Conservation (phyloP, 164 flowering plant genomes). For the Vitis riparia region DNA sequence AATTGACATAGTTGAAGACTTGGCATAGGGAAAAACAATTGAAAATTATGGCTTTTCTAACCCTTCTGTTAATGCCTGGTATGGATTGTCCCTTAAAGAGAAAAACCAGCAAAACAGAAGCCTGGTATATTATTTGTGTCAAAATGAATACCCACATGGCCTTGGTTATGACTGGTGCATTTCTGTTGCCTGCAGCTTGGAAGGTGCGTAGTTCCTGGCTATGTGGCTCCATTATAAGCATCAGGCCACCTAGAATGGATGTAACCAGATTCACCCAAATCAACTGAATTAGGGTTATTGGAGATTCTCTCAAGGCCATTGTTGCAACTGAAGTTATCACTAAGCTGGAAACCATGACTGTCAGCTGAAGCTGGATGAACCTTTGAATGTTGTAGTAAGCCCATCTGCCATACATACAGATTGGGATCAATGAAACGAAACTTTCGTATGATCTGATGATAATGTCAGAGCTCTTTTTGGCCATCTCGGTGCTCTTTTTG, state of each 20-base stretch:
- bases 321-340: slow-evolving; percentile 11
- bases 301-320: slow-evolving; percentile 15
- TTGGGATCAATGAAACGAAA: slow-evolving; percentile 1
- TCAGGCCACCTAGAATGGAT: slow-evolving; percentile 19
- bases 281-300: slow-evolving; percentile 24
- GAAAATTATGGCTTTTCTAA: slow-evolving; percentile 16
- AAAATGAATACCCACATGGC: slow-evolving; percentile 19
- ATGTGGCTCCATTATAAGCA: slow-evolving; percentile 17
- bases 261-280: slow-evolving; percentile 21
- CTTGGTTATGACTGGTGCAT: slow-evolving; percentile 9
- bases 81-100: slow-evolving; percentile 4
- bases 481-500: slow-evolving; percentile 15
- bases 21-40: slow-evolving; percentile 21
- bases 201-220: background rate
- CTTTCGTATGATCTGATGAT: background rate
- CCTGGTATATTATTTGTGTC: slow-evolving; percentile 17
- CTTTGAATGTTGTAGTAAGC: slow-evolving; percentile 20
- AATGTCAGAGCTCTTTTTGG: slow-evolving; percentile 17
- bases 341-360: slow-evolving; percentile 11
- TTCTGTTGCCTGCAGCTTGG: background rate
- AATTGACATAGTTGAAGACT: slow-evolving; percentile 15
- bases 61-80: background rate
- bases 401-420: slow-evolving; percentile 10
- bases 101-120: slow-evolving; percentile 4
- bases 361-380: slow-evolving; percentile 31